Evolutionary conservation across 2,329 filamentous ascomycete species (phyloP), one percentile per base, ranked within the genome.

Genomic region (Penicillium sp.): DNA sequence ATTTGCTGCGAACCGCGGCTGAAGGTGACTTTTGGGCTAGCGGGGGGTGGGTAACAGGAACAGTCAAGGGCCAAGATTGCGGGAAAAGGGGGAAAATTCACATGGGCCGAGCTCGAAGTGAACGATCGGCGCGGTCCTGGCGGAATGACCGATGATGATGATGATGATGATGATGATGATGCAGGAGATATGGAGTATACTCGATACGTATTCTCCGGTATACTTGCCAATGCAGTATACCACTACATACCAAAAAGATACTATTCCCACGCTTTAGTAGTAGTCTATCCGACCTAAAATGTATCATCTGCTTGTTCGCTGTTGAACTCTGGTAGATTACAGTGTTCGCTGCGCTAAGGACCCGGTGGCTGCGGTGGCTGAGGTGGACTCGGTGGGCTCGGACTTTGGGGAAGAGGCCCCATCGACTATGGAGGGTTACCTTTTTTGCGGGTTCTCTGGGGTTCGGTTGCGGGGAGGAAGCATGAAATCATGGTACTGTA

Each of bases 1-100:
- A 68, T 68, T 65, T 55, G 13, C 57, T 61, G 37, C 40, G 58
- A 65, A 61, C 65, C 65, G 66, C 61, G 66, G 64, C 56, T 62
- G 51, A 39, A 36, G 35, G 37, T 50, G 35, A 37, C 14, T 44
- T 36, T 50, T 39, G 10, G 33, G 46, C 10, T 24, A 7, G 37
- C 11, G 22, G 22, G 22, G 18, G 33, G 4, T 27, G 33, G 6
- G 33, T 4, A 19, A 22, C 11, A 22, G 41, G 41, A 22, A 31
- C 6, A 6, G 13, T 27, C 14, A 2, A 19, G 41, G 41, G 13
- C 24, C 18, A 18, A 44, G 49, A 19, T 40, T 27, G 49, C 22
- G 49, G 50, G 51, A 60, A 49, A 53, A 52, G 51, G 56, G 56
- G 55, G 59, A n/a, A 50, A 22, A 44, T 66, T 66, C 65, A 66